Percentiles rank a stretch among this genome's conserved stretches.
Evolutionary conservation across 495 filamentous ascomycete species (phyloP).

Genomic region (Neurospora tetraspora): DNA sequence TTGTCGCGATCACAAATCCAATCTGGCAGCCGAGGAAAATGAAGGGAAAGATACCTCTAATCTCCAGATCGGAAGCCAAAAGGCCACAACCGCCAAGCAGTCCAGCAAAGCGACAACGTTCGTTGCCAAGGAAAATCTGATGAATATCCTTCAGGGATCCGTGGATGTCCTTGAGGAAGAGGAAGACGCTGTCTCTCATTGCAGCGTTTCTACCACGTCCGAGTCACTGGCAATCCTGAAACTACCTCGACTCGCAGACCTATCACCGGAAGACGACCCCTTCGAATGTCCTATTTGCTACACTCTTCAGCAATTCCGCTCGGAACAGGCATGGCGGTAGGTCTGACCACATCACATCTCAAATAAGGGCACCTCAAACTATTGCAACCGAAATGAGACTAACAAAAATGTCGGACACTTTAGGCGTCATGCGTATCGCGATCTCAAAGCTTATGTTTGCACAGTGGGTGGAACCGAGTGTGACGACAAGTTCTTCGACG

Average conservation of each 20-base stretch:
- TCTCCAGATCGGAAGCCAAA: background rate
- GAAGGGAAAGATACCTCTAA: too few species aligned
- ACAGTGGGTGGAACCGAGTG: constrained; percentile 18
- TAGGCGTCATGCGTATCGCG: constrained; percentile 20
- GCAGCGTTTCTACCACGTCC: constrained; percentile 2
- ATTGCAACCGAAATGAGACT: background rate
- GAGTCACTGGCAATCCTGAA: constrained; percentile 1
- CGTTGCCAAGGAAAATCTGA: background rate
- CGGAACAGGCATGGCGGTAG: constrained; percentile 10
- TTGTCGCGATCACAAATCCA: constrained; percentile 15
- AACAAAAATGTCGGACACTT: background rate
- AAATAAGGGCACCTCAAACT: background rate
- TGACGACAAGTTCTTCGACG: constrained; percentile 13
- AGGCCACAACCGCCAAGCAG: background rate
- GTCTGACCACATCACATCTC: background rate
- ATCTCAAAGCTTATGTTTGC: constrained; percentile 28
- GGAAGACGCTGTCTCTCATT: background rate
- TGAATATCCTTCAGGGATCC: background rate
- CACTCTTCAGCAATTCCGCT: constrained; percentile 14
- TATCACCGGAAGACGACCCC: background rate
- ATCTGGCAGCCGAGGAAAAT: constrained; percentile 1
- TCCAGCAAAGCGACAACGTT: constrained; percentile 11
- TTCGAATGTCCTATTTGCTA: constrained; percentile 28
- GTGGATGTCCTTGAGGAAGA: background rate
- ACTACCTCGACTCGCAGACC: constrained; percentile 2